phyloP scores from a whole-genome alignment of 345 rosid species.

The Limnanthes douglasii region DNA sequence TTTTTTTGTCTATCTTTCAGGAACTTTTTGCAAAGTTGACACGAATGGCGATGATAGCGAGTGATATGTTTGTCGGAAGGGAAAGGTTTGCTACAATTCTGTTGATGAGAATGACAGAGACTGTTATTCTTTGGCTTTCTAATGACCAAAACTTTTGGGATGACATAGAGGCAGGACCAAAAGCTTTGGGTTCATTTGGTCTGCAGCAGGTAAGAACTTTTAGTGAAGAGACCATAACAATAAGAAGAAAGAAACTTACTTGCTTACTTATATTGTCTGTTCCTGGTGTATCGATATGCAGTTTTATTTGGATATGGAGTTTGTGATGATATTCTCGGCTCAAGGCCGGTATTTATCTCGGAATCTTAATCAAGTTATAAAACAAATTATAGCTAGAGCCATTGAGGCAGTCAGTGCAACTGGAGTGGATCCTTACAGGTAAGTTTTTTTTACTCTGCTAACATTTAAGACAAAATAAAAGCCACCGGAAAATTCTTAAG shows the following conservation, averaged over 20 bases:
- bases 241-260: neutral
- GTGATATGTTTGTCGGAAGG: slow-evolving; percentile 71
- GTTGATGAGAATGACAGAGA: slow-evolving; percentile 78
- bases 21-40: slow-evolving; percentile 59
- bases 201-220: slow-evolving; percentile 48
- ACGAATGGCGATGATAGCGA: slow-evolving; percentile 37
- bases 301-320: slow-evolving; percentile 92
- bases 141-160: slow-evolving; percentile 88
- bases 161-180: slow-evolving; percentile 56
- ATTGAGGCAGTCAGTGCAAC: slow-evolving; percentile 56
- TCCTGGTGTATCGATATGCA: no score
- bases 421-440: slow-evolving; percentile 71
- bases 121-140: slow-evolving; percentile 86
- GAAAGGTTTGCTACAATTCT: slow-evolving; percentile 82
- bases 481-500: neutral
- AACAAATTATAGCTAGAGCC: slow-evolving; percentile 75
- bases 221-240: neutral
- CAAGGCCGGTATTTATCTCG: slow-evolving; percentile 86
- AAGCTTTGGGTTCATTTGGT: slow-evolving; percentile 66
- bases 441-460: neutral
- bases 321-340: slow-evolving; percentile 71
- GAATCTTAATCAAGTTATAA: slow-evolving; percentile 73
- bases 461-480: no score
- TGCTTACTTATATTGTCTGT: neutral
- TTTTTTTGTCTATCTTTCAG: slow-evolving; percentile 20